Conservation (phyloP, 2,329 filamentous ascomycete species). For the Graphiopsis chlorocephala region DNA sequence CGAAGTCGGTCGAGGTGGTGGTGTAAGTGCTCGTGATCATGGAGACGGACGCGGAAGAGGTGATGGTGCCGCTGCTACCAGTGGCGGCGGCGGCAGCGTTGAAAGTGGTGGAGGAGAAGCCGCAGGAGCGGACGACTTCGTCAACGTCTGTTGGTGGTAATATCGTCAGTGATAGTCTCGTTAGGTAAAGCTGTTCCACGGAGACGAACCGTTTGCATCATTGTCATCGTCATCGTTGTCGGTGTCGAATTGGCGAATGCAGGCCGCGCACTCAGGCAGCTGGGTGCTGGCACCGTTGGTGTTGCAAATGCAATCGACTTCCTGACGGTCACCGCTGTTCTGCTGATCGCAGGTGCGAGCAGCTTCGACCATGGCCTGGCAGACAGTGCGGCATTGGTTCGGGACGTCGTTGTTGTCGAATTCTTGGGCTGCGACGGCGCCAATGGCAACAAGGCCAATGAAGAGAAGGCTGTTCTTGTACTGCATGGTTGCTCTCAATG, state of each 20-base stretch:
- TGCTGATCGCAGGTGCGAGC: constrained; percentile 21
- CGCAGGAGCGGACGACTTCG: constrained; percentile 33
- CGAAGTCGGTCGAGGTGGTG: constrained; percentile 11
- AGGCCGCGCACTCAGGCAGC: constrained; percentile 33
- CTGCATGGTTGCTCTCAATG: neutral
- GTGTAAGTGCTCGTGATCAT: constrained; percentile 9
- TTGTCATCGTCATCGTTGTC: constrained; percentile 30
- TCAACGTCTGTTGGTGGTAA: constrained; percentile 5
- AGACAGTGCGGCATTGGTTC: constrained; percentile 25
- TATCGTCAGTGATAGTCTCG: neutral
- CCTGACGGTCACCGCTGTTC: constrained; percentile 10
- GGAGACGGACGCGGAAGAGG: constrained; percentile 2
- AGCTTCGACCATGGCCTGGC: constrained; percentile 24
- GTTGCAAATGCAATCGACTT: constrained; percentile 31
- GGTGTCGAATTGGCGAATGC: constrained; percentile 29
- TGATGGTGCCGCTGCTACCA: constrained; percentile 1
- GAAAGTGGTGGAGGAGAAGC: constrained; percentile 29
- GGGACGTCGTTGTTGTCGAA: constrained; percentile 34
- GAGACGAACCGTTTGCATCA: neutral
- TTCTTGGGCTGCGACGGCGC: constrained; percentile 28
- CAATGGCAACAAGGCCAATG: constrained; percentile 14
- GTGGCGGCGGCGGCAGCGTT: constrained; percentile 21
- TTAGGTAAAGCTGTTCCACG: neutral
- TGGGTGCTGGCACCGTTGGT: constrained; percentile 26
- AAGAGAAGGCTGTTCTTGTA: constrained; percentile 11